These are phyloP conservation scores for Pharnaceum exiguum DNA, from an alignment of 148 eudicot genomes.

Conservation along the genomic window DNA sequence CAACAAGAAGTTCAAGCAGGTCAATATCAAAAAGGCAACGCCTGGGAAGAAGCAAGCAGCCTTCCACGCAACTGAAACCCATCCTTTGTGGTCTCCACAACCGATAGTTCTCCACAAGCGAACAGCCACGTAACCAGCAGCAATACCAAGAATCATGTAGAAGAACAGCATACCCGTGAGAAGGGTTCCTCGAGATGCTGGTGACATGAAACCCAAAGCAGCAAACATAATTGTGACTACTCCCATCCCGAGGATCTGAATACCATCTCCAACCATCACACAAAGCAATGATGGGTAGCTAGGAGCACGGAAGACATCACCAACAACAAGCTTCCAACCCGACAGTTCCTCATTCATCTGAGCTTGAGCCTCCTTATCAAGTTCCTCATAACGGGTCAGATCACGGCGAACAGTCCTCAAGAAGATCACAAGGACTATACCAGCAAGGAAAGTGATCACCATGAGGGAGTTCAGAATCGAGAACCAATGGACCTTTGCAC, in stretches of 20 bases:
- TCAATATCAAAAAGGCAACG: conserved; percentile 42
- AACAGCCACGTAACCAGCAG: conserved; percentile 59
- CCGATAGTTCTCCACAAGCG: conserved; percentile 48
- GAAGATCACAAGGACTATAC: conserved; percentile 57
- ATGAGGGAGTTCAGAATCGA: conserved; percentile 55
- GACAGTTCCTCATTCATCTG: conserved; percentile 68
- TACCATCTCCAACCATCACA: conserved; percentile 69
- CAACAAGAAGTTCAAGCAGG: conserved; percentile 44
- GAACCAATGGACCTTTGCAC: conserved; percentile 58
- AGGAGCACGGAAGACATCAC: conserved; percentile 66
- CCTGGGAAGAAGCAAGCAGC: conserved; percentile 66
- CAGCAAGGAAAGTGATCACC: conserved; percentile 63
- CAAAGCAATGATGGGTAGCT: conserved; percentile 41
- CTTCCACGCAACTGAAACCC: conserved; percentile 62
- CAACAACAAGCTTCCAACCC: conserved; percentile 79
- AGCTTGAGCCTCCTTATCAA: conserved; percentile 68
- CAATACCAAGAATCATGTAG: conserved; percentile 46
- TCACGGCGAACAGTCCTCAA: conserved; percentile 62
- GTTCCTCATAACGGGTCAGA: conserved; percentile 52
- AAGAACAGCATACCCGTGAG: conserved; percentile 54
- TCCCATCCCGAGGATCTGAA: conserved; percentile 59
- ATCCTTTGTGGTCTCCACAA: conserved; percentile 51
- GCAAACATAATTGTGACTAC: conserved; percentile 54
- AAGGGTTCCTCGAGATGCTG: conserved; percentile 62
- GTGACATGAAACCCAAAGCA: conserved; percentile 66